A percentile compares a stretch with the other conserved stretches of the same genome.
phyloP scores from a whole-genome alignment of 805 yeast genomes.

The Myxozyma udenii region DNA sequence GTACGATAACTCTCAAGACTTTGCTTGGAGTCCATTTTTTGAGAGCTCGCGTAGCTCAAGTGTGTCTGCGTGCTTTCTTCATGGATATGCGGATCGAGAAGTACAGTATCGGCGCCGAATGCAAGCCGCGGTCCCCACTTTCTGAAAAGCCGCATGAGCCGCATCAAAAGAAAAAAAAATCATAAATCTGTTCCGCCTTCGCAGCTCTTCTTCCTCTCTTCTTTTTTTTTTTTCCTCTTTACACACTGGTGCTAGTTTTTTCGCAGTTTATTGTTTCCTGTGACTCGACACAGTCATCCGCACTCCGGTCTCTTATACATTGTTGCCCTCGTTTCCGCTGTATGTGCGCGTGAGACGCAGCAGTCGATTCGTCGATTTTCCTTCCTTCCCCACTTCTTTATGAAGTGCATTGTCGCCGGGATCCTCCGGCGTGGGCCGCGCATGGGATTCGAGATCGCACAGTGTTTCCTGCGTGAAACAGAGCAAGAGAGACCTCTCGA shows the following conservation, averaged over 20 bases:
- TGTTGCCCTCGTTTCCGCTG: slow-evolving; percentile 6
- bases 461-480: slow-evolving; percentile 4
- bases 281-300: no score
- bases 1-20: not conserved
- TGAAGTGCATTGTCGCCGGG: not conserved
- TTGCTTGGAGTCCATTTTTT: not conserved
- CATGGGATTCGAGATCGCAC: not conserved
- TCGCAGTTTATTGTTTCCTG: no score
- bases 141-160: no score
- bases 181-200: no score
- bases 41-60: no score
- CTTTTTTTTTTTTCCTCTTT: slow-evolving; percentile 7
- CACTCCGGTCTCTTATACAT: not conserved
- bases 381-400: slow-evolving; percentile 8
- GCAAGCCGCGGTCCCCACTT: no score
- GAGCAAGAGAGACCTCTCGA: slow-evolving; percentile 5
- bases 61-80: no score
- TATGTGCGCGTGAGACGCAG: slow-evolving; percentile 19
- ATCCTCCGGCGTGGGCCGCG: not conserved
- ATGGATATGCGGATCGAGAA: no score
- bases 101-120: no score
- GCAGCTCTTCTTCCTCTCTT: slow-evolving; percentile 2
- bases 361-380: not conserved
- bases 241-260: slow-evolving; percentile 19
- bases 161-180: no score